Percentiles rank a stretch among this genome's conserved stretches.
These are phyloP conservation scores for Abrus precatorius DNA, from an alignment of 306 rosid species.

Conservation along the genomic window DNA sequence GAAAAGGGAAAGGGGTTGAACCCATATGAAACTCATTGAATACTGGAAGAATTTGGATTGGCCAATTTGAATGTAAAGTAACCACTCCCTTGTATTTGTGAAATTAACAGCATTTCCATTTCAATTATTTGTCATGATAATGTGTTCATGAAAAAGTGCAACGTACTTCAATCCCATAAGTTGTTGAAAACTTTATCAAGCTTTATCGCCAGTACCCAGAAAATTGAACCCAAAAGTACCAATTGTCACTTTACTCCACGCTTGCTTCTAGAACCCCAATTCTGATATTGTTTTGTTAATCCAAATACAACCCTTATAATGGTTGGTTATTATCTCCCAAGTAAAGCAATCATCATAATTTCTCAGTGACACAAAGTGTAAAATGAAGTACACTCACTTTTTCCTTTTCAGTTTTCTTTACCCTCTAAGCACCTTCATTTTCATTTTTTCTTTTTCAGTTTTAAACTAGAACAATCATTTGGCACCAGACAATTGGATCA, in stretches of 20 bases:
- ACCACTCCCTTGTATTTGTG: conserved; percentile 12
- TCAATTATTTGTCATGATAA: conserved; percentile 46
- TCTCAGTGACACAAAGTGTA: conserved; percentile 33
- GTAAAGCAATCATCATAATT: conserved; percentile 62
- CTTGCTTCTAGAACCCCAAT: conserved; percentile 57
- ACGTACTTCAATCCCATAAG: conserved; percentile 48
- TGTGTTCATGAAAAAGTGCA: conserved; percentile 37
- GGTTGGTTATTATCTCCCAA: conserved; percentile 54
- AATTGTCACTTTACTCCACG: conserved; percentile 40
- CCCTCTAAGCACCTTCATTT: not conserved
- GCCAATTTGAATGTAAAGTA: conserved; percentile 39
- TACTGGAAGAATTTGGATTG: conserved; percentile 18
- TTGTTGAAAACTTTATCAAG: conserved; percentile 49
- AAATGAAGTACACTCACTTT: conserved; percentile 37
- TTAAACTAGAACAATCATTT: conserved; percentile 27
- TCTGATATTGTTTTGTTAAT: conserved; percentile 14
- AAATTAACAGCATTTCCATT: conserved; percentile 35
- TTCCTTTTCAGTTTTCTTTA: not conserved
- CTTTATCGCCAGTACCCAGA: conserved; percentile 32
- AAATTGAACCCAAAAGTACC: conserved; percentile 49
- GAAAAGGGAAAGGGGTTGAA: not conserved
- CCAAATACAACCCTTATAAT: conserved; percentile 36
- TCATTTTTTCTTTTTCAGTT: not conserved
- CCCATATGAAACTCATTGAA: conserved; percentile 31
- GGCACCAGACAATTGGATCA: conserved; percentile 30